Evolutionary conservation across 1,139 yeast species (phyloP).

Genomic region (Suhomyces terraborum): DNA sequence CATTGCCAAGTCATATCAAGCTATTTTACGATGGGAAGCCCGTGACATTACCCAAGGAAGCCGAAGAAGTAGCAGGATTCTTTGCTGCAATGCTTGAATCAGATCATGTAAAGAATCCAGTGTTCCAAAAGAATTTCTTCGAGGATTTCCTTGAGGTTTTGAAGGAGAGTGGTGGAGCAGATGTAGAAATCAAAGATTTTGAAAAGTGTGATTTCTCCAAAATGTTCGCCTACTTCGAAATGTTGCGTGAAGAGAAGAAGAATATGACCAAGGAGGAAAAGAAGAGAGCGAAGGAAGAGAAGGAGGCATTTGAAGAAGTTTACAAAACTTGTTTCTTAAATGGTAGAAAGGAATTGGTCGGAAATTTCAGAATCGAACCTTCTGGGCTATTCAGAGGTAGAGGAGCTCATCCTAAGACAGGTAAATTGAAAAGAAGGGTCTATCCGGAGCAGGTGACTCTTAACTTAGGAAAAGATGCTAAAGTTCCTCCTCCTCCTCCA

Average conservation of each 20-base stretch:
- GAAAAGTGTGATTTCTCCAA: conserved; percentile 75
- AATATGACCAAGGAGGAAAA: conserved; percentile 68
- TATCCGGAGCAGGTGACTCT: conserved; percentile 86
- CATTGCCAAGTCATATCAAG: conserved; percentile 78
- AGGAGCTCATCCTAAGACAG: conserved; percentile 96
- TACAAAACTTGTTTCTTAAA: conserved; percentile 78
- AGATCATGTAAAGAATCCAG: conserved; percentile 86
- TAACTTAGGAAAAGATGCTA: conserved; percentile 72
- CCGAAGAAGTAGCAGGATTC: conserved; percentile 97
- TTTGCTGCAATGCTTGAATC: conserved; percentile 86
- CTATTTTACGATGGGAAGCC: conserved; percentile 75
- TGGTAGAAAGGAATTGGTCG: conserved; percentile 90
- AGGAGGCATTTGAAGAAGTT: conserved; percentile 75
- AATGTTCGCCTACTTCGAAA: conserved; percentile 73
- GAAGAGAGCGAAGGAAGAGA: conserved; percentile 68
- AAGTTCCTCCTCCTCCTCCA: conserved; percentile 78
- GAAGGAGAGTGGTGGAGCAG: conserved; percentile 65
- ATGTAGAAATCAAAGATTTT: conserved; percentile 58
- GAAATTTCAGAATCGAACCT: conserved; percentile 92
- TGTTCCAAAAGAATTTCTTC: conserved; percentile 85
- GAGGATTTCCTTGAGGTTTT: conserved; percentile 71
- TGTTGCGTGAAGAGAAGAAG: conserved; percentile 71
- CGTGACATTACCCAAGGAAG: conserved; percentile 70
- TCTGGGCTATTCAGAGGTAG: conserved; percentile 96
- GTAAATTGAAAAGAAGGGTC: conserved; percentile 80